Conservation (phyloP, 768 basidiomycete genomes). For the Serendipita sp. region DNA sequence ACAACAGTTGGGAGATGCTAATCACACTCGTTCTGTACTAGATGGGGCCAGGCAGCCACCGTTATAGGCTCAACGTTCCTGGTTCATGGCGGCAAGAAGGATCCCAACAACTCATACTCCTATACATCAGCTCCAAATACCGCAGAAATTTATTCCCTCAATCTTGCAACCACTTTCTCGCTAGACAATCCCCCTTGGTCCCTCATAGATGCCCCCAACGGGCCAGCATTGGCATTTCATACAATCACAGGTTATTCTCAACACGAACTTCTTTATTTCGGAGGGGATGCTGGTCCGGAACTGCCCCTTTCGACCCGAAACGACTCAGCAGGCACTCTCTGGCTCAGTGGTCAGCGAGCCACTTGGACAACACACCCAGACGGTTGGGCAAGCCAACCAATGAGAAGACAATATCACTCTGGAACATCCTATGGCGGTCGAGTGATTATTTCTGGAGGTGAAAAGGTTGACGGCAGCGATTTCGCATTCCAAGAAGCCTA, state of each 20-base stretch:
- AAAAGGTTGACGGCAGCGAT: conserved; percentile 65
- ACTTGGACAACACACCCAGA: conserved; percentile 31
- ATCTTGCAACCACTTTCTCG: conserved; percentile 43
- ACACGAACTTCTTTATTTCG: conserved; percentile 46
- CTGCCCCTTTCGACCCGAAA: conserved; percentile 32
- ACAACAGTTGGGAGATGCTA: background rate
- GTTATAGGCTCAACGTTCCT: conserved; percentile 44
- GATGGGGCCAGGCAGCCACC: conserved; percentile 72
- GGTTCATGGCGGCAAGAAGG: conserved; percentile 70
- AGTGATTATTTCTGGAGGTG: conserved; percentile 64
- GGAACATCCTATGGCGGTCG: conserved; percentile 32
- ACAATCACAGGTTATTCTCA: conserved; percentile 51
- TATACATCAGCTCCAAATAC: conserved; percentile 62
- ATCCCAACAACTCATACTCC: conserved; percentile 46
- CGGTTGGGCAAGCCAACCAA: conserved; percentile 51
- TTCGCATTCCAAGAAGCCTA: conserved; percentile 48
- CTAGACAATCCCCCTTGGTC: conserved; percentile 54
- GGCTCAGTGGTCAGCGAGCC: conserved; percentile 26
- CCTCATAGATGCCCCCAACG: conserved; percentile 35
- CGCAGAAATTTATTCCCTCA: conserved; percentile 54
- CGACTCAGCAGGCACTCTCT: conserved; percentile 50
- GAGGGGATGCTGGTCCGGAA: conserved; percentile 54
- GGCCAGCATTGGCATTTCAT: conserved; percentile 64
- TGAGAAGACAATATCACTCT: conserved; percentile 63
- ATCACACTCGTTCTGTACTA: conserved; percentile 18